Evolutionary conservation across 306 rosid species (phyloP), one percentile per base, ranked within the genome.

Genomic region (Cucurbita maxima): DNA sequence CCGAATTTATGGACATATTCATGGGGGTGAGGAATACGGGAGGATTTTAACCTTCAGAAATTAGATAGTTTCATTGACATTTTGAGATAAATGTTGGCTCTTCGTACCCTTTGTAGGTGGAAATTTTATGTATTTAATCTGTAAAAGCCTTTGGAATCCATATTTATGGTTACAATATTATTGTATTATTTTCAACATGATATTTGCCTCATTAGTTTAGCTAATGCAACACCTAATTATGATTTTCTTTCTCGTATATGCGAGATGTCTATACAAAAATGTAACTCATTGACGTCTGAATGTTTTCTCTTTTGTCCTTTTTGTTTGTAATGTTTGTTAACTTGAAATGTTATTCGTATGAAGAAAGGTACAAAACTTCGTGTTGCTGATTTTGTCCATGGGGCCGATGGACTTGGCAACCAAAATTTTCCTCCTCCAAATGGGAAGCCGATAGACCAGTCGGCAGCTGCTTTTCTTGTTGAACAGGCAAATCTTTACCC

Each of bases 381-480:
- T 18, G 79, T 90, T 77, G 96, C 98, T 77, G 93, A 84, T 85
- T 93, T 93, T 79, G 98, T 93, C 78, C 98, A 90, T 68, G 98
- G 98, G 19, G 40, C 55, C 40, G 98, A 90, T 82, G 98, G 98
- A 71, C 97, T 93, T 72, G 98, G 98, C 67, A 93, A 93, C 89
- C 97, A 93, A 82, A 88, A 88, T 78, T 93, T 93, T 75, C 87
- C 94, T 58, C 86, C 97, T 43, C 97, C 98, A 16, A 75, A 83
- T 67, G 96, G 94, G 75, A 93, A 87, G 87, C 87, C 88, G 59
- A 58, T 85, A 66, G 85, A 87, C 74, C 92, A 81, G 73, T 84
- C 92, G 20, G 98, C 94, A 5, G 84, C 88, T 76, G 62, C 72
- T 41, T 93, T 90, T 84, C 82, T 93, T 76, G 88, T 90, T 73